Evolutionary conservation across 2,329 filamentous ascomycete species (phyloP), one percentile per base, ranked within the genome.

Genomic region (Colletotrichum orchidophilum): DNA sequence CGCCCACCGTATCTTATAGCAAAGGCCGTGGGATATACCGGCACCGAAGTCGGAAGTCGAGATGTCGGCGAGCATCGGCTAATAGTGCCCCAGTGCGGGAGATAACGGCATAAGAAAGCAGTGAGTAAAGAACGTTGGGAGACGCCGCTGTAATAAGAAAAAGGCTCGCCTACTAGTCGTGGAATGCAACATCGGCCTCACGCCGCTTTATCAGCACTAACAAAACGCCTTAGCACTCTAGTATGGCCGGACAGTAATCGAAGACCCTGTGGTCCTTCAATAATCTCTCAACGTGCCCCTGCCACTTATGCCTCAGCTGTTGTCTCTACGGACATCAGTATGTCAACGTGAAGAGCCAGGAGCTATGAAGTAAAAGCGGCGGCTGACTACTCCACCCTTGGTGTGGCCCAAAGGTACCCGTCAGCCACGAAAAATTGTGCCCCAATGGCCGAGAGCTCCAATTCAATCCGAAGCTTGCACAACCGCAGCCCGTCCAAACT

Each of bases 61-160:
- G 39, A 42, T 42, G 5, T 15, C 11, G 24, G 39, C 39, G 39
- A 12, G 26, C 3, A 33, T 21, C 58, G 74, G 74, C 63, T 72
- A 75, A 63, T 63, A 33, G 66, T 71, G 66, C 70, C 73, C 73
- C 54, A 67, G 67, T 33, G 33, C 74, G 74, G 74, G 69, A 74
- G 58, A 58, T 65, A 49, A 74, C 71, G 71, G 66, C 52, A 63
- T 15, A 50, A 21, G 7, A 9, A 46, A 18, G 39, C 39, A 18
- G 9, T 46, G 18, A 46, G 8, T 8, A 3, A 46, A 49, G 61
- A 70, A 27, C 63, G 67, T 57, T 70, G 54, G 39, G 60, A 42
- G 63, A 26, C n/a, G 60, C 49, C 39, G 13, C 21, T 26, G 5
- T 62, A 53, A 39, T 31, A 6, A 46, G 24, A 5, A 39, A 33